Evolutionary conservation across 352 stramenopile genomes (phyloP), one percentile per base, ranked within the genome.

Genomic region (Blastocystis sp.): DNA sequence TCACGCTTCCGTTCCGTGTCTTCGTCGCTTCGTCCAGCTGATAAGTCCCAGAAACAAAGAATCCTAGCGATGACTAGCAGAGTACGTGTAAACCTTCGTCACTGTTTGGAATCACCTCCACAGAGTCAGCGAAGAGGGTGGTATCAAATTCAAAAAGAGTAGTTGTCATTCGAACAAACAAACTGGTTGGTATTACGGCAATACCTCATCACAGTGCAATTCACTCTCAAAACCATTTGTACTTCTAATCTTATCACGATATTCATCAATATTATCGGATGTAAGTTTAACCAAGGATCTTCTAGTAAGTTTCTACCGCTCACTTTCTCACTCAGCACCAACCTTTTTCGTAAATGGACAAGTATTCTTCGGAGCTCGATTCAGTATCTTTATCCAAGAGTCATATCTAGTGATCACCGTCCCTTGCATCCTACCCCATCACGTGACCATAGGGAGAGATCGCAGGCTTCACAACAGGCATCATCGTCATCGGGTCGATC

Each of bases 331-430:
- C 6, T 1, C 11, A 43, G 11, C 11, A 3, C 20, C 4, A 3
- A 84, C 73, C 43, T 91, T 90, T 66, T 91, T 91, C 41, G 90
- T 91, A 62, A 91, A 91, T 11, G 90, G 90, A 75, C 90, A 91
- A 3, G 90, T 91, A 61, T 91, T 91, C 26, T 80, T 84, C 18
- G 87, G 90, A 68, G 87, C 75, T n/a, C 87, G 82, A 64, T 84
- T 89, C 47, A 91, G 76, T 41, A 91, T 76, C 37, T 87, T 90
- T 37, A 91, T 20, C 90, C 90, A 91, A 23, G 84, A 90, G 45
- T 91, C 89, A 56, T 91, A 80, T 63, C 69, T 80, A 23, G 26
- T 9, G 7, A 13, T 62, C 43, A 20, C 29, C 56, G 1, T 34
- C 9, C 11, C 18, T 9, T 20, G 15, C 23, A 7, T 53, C 9